phyloP scores from a whole-genome alignment of 23 red algal genomes.

The Chondrus crispus region DNA sequence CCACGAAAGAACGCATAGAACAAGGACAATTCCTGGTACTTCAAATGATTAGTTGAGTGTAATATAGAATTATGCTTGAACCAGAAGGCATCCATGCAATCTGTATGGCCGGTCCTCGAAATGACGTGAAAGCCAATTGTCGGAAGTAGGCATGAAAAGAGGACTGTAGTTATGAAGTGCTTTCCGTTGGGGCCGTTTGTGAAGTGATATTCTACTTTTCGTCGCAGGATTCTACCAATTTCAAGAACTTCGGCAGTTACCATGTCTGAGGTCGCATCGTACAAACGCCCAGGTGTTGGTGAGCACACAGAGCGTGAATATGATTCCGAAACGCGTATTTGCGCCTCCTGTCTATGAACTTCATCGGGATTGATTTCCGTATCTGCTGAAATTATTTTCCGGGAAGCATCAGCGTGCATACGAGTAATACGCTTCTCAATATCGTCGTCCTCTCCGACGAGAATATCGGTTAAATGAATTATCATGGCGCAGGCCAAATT shows the following conservation, averaged over 20 bases:
- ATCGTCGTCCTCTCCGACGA: background rate
- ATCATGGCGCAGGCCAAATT: background rate
- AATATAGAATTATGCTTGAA: background rate
- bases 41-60: background rate
- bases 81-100: background rate
- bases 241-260: background rate
- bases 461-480: background rate
- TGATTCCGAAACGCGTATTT: too few species aligned
- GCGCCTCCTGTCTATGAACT: too few species aligned
- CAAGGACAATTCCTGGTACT: background rate
- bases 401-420: too few species aligned
- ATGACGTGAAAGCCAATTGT: background rate
- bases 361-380: too few species aligned
- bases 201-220: background rate
- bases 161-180: background rate
- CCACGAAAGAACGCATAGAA: constrained; percentile 11
- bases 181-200: background rate
- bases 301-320: too few species aligned
- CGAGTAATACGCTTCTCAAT: background rate
- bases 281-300: too few species aligned
- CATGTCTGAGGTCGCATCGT: background rate
- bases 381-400: too few species aligned
- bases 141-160: background rate
- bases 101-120: background rate
- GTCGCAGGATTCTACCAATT: background rate